phyloP scores from a whole-genome alignment of 2,329 filamentous ascomycete species.

The Trichoderma cornu-damae region DNA sequence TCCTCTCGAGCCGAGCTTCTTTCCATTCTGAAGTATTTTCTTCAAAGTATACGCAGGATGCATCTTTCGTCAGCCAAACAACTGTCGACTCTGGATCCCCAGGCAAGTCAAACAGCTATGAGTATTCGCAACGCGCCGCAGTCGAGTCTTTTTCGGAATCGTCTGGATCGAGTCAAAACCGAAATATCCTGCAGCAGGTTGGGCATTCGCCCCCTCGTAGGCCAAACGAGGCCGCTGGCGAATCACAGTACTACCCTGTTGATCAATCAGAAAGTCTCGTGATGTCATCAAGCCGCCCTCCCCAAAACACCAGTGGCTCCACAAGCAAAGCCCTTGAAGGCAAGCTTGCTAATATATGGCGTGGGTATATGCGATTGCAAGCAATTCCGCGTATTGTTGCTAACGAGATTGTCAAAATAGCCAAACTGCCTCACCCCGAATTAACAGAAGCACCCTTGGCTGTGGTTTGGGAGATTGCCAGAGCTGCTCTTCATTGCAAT shows the following conservation, averaged over 20 bases:
- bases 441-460: conserved; percentile 44
- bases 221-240: not conserved
- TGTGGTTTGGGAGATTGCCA: conserved; percentile 49
- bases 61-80: conserved; percentile 30
- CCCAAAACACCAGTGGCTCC: not conserved
- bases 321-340: conserved; percentile 20
- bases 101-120: conserved; percentile 1
- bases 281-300: not conserved
- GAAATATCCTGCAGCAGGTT: not conserved
- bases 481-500: conserved; percentile 43
- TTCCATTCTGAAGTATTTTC: conserved; percentile 21
- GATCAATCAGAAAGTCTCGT: not conserved
- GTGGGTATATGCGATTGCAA: conserved; percentile 28
- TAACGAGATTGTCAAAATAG: conserved; percentile 23
- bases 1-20: conserved; percentile 25
- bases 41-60: conserved; percentile 24
- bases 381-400: not conserved
- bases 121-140: conserved; percentile 13
- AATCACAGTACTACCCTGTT: not conserved
- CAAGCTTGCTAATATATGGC: conserved; percentile 37
- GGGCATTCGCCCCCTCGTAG: not conserved
- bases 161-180: not conserved
- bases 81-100: conserved; percentile 25
- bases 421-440: conserved; percentile 35
- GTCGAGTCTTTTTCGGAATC: conserved; percentile 20